These are phyloP conservation scores for Cymbopogon flexuosus DNA, from an alignment of 202 grass and related monocot genomes.

Conservation along the genomic window DNA sequence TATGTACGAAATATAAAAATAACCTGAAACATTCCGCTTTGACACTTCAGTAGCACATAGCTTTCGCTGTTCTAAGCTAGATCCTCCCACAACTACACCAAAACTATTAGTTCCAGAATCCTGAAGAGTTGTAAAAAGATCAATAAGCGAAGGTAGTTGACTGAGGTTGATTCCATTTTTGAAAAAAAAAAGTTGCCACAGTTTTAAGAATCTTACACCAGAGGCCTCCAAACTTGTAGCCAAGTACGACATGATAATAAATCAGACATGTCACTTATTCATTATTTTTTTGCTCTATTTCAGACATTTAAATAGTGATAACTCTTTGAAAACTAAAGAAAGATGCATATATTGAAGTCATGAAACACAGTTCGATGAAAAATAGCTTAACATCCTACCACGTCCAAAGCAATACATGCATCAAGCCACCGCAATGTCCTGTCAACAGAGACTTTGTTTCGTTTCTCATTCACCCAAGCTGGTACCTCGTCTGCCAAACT, in stretches of 20 bases:
- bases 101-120: conserved; percentile 59
- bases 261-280: neutral
- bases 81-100: conserved; percentile 81
- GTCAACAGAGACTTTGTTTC: conserved; percentile 82
- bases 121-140: conserved; percentile 34
- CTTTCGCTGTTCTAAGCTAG: conserved; percentile 63
- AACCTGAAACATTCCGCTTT: conserved; percentile 83
- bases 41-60: conserved; percentile 78
- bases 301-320: neutral
- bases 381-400: conserved; percentile 29
- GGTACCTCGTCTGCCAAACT: conserved; percentile 92
- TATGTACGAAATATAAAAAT: conserved; percentile 1
- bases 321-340: neutral
- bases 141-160: neutral
- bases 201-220: conserved; percentile 1
- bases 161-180: neutral
- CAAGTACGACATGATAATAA: neutral
- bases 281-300: neutral
- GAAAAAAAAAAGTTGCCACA: neutral
- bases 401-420: conserved; percentile 63
- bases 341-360: neutral
- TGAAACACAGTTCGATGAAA: neutral
- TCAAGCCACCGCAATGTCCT: conserved; percentile 92
- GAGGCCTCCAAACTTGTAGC: neutral
- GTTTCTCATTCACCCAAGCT: conserved; percentile 77